A percentile compares a stretch with the other conserved stretches of the same genome.
These are phyloP conservation scores for Lavandula angustifolia DNA, from an alignment of 257 asterid species.

Conservation along the genomic window DNA sequence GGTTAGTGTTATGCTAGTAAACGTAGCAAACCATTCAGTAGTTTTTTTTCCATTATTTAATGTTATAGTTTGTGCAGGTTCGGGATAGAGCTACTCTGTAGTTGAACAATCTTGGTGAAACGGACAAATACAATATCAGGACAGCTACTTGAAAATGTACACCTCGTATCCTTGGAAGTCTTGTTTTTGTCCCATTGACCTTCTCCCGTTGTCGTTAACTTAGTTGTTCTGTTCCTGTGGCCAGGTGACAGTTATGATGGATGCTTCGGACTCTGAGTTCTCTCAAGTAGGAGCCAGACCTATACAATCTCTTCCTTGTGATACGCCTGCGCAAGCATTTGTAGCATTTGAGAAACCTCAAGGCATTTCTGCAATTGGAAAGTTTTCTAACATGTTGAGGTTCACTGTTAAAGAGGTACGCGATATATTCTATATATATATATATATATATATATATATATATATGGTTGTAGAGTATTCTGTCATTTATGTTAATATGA, in stretches of 20 bases:
- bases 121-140: conserved; percentile 92
- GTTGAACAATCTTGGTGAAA: conserved; percentile 94
- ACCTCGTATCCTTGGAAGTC: conserved; percentile 1
- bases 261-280: conserved; percentile 94
- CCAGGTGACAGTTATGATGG: conserved; percentile 85
- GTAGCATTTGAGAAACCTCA: conserved; percentile 97
- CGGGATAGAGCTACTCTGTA: conserved; percentile 98
- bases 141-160: conserved; percentile 91
- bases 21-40: neutral
- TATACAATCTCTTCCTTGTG: conserved; percentile 79
- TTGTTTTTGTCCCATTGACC: neutral
- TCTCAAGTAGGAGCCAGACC: conserved; percentile 84
- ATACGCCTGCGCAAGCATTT: conserved; percentile 85
- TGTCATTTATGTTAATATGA: neutral
- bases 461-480: conserved; percentile 8
- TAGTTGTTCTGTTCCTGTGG: conserved; percentile 24
- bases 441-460: conserved; percentile 2
- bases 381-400: conserved; percentile 75
- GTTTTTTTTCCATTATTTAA: neutral
- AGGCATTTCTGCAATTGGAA: conserved; percentile 88
- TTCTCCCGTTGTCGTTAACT: conserved; percentile 17
- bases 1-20: conserved; percentile 52
- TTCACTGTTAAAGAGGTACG: conserved; percentile 97
- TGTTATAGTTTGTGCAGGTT: conserved; percentile 51
- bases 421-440: neutral